A percentile compares a stretch with the other conserved stretches of the same genome.
Evolutionary conservation across 2,329 filamentous ascomycete genomes (phyloP).

Genomic region (Fusarium irregulare): DNA sequence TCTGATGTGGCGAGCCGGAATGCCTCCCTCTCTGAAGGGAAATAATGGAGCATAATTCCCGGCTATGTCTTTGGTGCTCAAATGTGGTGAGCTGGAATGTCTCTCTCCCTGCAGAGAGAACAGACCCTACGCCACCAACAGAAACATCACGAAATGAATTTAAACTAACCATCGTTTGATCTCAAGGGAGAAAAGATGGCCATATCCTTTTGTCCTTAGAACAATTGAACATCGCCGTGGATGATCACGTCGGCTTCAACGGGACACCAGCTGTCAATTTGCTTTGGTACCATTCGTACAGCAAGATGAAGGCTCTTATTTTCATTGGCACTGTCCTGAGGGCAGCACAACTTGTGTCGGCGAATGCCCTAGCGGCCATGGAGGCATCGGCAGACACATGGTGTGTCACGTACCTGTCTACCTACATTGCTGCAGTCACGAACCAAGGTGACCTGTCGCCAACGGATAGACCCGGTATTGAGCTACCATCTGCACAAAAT

Average conservation of each 20-base stretch:
- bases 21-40: too few species aligned
- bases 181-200: background rate
- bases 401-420: constrained; percentile 5
- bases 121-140: too few species aligned
- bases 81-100: too few species aligned
- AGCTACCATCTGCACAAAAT: background rate
- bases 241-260: background rate
- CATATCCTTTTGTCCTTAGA: accelerated
- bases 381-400: background rate
- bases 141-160: too few species aligned
- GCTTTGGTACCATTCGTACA: background rate
- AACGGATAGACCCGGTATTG: too few species aligned
- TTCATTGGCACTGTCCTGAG: background rate
- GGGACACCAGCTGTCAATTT: background rate
- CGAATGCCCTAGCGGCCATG: background rate
- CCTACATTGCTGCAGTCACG: background rate
- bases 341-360: background rate
- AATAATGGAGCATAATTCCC: too few species aligned
- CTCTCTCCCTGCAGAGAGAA: too few species aligned
- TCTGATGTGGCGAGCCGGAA: too few species aligned
- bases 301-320: background rate
- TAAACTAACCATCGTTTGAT: background rate
- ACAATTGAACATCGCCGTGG: background rate
- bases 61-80: too few species aligned
- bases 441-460: background rate